Evolutionary conservation across 129 eudicot species (phyloP).

Genomic region (Saposhnikovia divaricata): DNA sequence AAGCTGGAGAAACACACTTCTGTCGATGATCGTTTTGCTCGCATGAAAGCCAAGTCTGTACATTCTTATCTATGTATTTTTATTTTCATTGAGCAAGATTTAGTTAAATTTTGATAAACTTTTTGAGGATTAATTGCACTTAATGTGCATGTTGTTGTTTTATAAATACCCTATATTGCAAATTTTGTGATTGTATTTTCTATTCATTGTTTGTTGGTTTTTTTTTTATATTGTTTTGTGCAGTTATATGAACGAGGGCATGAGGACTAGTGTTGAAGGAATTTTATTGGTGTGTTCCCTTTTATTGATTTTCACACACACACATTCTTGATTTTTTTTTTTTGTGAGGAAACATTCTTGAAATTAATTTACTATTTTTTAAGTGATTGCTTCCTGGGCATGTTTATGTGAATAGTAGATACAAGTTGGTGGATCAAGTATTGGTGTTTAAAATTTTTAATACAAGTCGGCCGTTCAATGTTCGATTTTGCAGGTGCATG

Average conservation of each 20-base stretch:
- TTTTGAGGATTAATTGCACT: neutral
- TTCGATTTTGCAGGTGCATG: slow-evolving; percentile 50
- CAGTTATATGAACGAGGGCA: slow-evolving; percentile 79
- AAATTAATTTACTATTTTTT: neutral
- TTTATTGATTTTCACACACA: neutral
- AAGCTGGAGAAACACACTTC: neutral
- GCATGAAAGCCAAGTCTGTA: neutral
- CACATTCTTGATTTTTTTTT: no score
- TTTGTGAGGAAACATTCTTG: no score
- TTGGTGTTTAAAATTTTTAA: neutral
- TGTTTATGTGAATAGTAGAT: neutral
- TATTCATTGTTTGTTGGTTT: neutral
- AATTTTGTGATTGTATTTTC: slow-evolving; percentile 3
- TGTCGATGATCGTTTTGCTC: neutral
- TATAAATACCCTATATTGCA: slow-evolving; percentile 27
- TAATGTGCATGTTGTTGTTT: neutral
- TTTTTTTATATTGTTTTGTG: slow-evolving; percentile 12
- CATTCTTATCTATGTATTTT: neutral
- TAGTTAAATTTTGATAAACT: neutral
- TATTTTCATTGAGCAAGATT: neutral
- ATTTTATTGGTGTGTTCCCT: slow-evolving; percentile 48
- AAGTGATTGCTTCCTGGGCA: neutral
- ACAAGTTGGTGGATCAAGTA: neutral
- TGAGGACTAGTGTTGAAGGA: slow-evolving; percentile 86
- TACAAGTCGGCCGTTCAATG: neutral